phyloP scores from a whole-genome alignment of 192 early-diverging fungal species.

The Backusella sp. region DNA sequence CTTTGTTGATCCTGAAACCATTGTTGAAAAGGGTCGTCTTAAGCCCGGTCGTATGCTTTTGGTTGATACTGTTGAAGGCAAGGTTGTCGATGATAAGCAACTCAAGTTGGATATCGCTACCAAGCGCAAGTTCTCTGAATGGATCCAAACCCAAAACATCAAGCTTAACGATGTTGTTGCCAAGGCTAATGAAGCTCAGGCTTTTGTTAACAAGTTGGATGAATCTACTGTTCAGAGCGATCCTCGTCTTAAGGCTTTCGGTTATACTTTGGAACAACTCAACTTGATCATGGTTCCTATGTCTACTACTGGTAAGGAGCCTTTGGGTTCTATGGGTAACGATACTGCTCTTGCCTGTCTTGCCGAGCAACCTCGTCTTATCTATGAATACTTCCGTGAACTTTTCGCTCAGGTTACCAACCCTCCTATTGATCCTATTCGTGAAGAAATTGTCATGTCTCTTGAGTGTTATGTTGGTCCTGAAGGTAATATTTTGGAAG shows the following conservation, averaged over 20 bases:
- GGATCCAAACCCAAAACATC: conserved; percentile 85
- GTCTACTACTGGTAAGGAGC: conserved; percentile 87
- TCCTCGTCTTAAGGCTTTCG: conserved; percentile 82
- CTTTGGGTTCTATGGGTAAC: conserved; percentile 98
- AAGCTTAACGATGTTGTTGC: conserved; percentile 60
- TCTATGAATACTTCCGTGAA: conserved; percentile 98
- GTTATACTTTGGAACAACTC: conserved; percentile 91
- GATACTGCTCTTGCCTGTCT: conserved; percentile 95
- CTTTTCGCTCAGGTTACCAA: conserved; percentile 98
- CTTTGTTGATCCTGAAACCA: conserved; percentile 71
- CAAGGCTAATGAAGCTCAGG: conserved; percentile 30
- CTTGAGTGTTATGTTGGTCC: conserved; percentile 93
- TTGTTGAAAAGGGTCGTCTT: conserved; percentile 90
- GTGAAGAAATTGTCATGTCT: conserved; percentile 98
- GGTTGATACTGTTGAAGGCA: conserved; percentile 90
- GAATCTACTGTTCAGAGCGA: conserved; percentile 64
- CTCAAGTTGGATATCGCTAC: conserved; percentile 77
- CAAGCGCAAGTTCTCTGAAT: conserved; percentile 74
- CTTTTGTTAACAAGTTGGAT: conserved; percentile 53
- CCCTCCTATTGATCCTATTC: conserved; percentile 98
- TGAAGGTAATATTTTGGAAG: conserved; percentile 91
- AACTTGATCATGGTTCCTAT: conserved; percentile 89
- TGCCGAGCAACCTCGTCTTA: conserved; percentile 78
- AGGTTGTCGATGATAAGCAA: conserved; percentile 87
- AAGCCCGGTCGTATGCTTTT: conserved; percentile 97